A percentile compares a stretch with the other conserved stretches of the same genome.
Evolutionary conservation across 352 stramenopile genomes (phyloP).

Genomic region (Phytophthora kernoviae): DNA sequence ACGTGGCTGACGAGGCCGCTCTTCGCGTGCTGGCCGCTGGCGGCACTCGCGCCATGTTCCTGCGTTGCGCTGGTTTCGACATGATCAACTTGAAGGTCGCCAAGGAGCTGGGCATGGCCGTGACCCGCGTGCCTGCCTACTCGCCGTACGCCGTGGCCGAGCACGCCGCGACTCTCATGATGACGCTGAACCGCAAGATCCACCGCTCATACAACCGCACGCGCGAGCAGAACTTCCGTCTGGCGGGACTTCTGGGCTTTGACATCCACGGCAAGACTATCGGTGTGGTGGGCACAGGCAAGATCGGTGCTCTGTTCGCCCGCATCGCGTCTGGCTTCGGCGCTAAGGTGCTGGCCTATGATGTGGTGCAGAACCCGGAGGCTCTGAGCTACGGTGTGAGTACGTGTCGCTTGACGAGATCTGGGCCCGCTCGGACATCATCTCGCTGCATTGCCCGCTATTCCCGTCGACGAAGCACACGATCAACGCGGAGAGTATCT

Average conservation of each 20-base stretch:
- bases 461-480: constrained; percentile 80
- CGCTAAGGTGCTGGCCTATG: constrained; percentile 59
- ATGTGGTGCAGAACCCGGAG: constrained; percentile 54
- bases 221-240: constrained; percentile 64
- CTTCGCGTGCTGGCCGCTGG: constrained; percentile 46
- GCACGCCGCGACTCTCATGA: constrained; percentile 66
- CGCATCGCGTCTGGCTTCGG: constrained; percentile 33
- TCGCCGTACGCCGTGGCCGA: constrained; percentile 76
- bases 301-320: constrained; percentile 36
- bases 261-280: constrained; percentile 70
- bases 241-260: constrained; percentile 49
- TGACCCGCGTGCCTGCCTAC: constrained; percentile 66
- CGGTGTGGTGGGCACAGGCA: constrained; percentile 52
- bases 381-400: constrained; percentile 17
- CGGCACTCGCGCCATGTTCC: constrained; percentile 58
- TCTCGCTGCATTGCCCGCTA: constrained; percentile 83
- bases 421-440: constrained; percentile 70
- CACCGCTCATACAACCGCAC: constrained; percentile 66
- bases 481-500: constrained; percentile 75
- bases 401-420: constrained; percentile 52
- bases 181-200: constrained; percentile 74
- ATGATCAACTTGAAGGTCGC: constrained; percentile 61
- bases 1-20: constrained; percentile 54
- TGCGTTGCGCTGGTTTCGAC: constrained; percentile 76
- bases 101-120: constrained; percentile 52